Conservation (phyloP, 2,329 filamentous ascomycete species). For the Helotiales sp. region DNA sequence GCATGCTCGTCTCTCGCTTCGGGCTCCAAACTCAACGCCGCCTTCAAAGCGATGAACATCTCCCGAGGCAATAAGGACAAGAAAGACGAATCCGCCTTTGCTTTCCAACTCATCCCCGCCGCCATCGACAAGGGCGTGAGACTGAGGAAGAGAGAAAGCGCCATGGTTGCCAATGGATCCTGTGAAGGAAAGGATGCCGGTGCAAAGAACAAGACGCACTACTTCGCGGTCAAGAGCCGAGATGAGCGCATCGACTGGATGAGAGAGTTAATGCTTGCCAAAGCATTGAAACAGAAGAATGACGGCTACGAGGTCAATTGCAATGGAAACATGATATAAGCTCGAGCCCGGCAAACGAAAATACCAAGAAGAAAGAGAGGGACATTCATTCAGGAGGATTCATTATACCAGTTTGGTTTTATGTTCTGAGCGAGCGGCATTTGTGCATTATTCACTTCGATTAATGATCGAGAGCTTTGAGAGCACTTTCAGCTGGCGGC, state of each 20-base stretch:
- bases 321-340: conserved; percentile 75
- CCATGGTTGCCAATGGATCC: conserved; percentile 26
- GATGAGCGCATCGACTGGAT: conserved; percentile 98
- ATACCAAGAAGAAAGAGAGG: neutral
- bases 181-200: conserved; percentile 53
- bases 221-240: conserved; percentile 86
- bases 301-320: conserved; percentile 83
- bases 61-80: conserved; percentile 56
- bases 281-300: conserved; percentile 82
- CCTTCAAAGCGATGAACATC: conserved; percentile 80
- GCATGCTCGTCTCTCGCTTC: conserved; percentile 79
- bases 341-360: no score
- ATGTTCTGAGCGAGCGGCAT: conserved; percentile 20
- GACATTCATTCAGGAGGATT: conserved; percentile 19
- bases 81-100: conserved; percentile 69
- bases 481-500: conserved; percentile 25
- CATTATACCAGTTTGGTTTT: conserved; percentile 14
- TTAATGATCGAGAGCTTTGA: conserved; percentile 13
- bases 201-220: conserved; percentile 80
- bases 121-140: conserved; percentile 51
- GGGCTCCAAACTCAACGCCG: conserved; percentile 78
- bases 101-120: conserved; percentile 80
- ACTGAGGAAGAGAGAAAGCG: conserved; percentile 52
- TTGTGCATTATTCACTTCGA: conserved; percentile 23
- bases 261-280: conserved; percentile 89